Percentiles rank a stretch among this genome's conserved stretches.
Evolutionary conservation across 2,329 filamentous ascomycete genomes (phyloP).

Genomic region (Didymella segeticola): DNA sequence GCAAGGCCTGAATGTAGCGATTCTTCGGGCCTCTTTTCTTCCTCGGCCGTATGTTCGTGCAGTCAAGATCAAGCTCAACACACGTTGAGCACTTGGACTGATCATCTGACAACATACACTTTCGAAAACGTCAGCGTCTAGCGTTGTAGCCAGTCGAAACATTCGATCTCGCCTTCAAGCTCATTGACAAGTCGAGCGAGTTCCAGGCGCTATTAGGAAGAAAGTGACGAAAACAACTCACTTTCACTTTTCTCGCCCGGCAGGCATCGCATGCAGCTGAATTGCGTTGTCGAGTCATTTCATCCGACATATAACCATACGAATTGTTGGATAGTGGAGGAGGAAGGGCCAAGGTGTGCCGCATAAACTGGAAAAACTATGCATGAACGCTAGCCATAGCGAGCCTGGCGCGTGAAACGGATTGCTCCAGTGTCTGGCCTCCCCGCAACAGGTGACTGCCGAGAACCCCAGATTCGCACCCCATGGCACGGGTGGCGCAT

Average conservation of each 20-base stretch:
- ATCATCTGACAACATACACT: conserved; percentile 15
- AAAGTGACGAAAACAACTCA: conserved; percentile 3
- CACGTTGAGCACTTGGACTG: conserved; percentile 20
- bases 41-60: conserved; percentile 22
- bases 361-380: conserved; percentile 17
- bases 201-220: too few relatives aligned
- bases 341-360: not conserved
- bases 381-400: conserved; percentile 4
- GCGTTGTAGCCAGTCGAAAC: too few relatives aligned
- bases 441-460: conserved; percentile 6
- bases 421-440: not conserved
- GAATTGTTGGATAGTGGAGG: not conserved
- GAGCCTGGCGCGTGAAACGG: conserved; percentile 1
- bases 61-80: conserved; percentile 21
- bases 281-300: conserved; percentile 16
- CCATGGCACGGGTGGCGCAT: conserved; percentile 8
- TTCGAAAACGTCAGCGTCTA: too few relatives aligned
- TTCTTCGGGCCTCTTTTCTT: conserved; percentile 31
- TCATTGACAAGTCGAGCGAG: not conserved
- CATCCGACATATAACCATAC: conserved; percentile 10
- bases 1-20: conserved; percentile 17
- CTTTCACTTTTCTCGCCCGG: conserved; percentile 30
- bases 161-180: too few relatives aligned
- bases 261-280: conserved; percentile 31
- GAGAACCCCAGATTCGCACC: conserved; percentile 4